Percentiles rank a stretch among this genome's conserved stretches.
phyloP scores from a whole-genome alignment of 768 basidiomycete genomes.

The Pisolithus albus region DNA sequence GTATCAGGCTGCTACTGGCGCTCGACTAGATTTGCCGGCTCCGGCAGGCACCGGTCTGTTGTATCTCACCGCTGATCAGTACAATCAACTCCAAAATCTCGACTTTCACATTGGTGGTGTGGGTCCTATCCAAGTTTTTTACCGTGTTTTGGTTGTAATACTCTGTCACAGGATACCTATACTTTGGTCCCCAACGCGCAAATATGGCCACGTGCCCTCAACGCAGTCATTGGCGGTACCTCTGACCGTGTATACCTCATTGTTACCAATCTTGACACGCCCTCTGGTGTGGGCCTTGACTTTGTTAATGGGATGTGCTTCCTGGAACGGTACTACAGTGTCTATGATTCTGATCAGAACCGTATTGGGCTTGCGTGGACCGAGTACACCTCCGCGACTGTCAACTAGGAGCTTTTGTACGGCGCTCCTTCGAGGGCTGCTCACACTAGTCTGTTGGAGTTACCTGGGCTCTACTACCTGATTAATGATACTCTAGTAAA shows the following conservation, averaged over 20 bases:
- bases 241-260: neutral
- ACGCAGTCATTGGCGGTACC: neutral
- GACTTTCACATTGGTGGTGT: constrained; percentile 50
- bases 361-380: constrained; percentile 32
- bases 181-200: constrained; percentile 38
- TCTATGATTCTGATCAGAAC: constrained; percentile 26
- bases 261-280: neutral
- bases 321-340: constrained; percentile 27
- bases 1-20: constrained; percentile 44
- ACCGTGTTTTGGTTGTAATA: too few relatives aligned
- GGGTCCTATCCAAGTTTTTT: constrained; percentile 12
- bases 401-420: neutral
- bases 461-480: too few relatives aligned
- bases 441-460: too few relatives aligned
- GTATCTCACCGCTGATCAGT: constrained; percentile 45
- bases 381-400: constrained; percentile 14
- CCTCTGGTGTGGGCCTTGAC: neutral
- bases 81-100: constrained; percentile 44
- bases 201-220: constrained; percentile 27
- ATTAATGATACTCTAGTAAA: too few relatives aligned
- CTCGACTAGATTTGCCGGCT: constrained; percentile 11
- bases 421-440: too few relatives aligned
- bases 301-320: neutral
- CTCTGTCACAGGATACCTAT: constrained; percentile 16
- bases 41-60: constrained; percentile 39